Conservation (phyloP, 2,329 filamentous ascomycete genomes). For the Ascocoryne sarcoides region DNA sequence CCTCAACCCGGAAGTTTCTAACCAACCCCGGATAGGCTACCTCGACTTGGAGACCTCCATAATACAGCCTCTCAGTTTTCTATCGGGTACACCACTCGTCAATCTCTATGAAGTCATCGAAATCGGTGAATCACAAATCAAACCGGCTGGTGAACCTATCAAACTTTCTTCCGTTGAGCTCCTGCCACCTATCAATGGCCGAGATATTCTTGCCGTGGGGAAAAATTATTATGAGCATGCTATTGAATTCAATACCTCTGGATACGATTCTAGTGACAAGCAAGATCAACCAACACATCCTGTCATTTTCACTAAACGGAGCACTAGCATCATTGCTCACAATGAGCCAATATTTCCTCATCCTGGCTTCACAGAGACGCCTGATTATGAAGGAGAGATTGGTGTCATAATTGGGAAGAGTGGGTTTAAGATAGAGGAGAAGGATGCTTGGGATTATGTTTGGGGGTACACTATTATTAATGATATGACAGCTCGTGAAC, state of each 20-base stretch:
- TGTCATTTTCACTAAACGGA: constrained; percentile 47
- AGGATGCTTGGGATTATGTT: constrained; percentile 19
- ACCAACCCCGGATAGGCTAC: constrained; percentile 33
- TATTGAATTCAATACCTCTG: constrained; percentile 46
- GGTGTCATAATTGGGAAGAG: constrained; percentile 45
- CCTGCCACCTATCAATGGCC: constrained; percentile 37
- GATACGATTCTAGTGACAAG: constrained; percentile 47
- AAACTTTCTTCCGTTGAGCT: constrained; percentile 32
- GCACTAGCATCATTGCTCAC: constrained; percentile 33
- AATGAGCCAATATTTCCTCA: constrained; percentile 33
- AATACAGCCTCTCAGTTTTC: constrained; percentile 37
- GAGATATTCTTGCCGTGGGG: constrained; percentile 46
- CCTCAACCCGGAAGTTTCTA: constrained; percentile 14
- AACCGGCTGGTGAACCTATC: constrained; percentile 28
- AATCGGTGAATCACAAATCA: constrained; percentile 33
- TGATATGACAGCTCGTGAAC: constrained; percentile 45
- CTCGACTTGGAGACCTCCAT: constrained; percentile 29
- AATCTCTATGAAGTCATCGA: constrained; percentile 45
- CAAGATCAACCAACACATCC: constrained; percentile 42
- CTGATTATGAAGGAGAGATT: constrained; percentile 44
- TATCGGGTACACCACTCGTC: constrained; percentile 37
- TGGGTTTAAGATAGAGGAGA: constrained; percentile 32
- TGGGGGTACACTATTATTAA: constrained; percentile 43
- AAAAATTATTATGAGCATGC: constrained; percentile 51
- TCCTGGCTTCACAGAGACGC: constrained; percentile 38